Percentiles rank a stretch among this genome's conserved stretches.
phyloP scores from a whole-genome alignment of 2,329 filamentous ascomycete species.

The Claviceps maximensis region DNA sequence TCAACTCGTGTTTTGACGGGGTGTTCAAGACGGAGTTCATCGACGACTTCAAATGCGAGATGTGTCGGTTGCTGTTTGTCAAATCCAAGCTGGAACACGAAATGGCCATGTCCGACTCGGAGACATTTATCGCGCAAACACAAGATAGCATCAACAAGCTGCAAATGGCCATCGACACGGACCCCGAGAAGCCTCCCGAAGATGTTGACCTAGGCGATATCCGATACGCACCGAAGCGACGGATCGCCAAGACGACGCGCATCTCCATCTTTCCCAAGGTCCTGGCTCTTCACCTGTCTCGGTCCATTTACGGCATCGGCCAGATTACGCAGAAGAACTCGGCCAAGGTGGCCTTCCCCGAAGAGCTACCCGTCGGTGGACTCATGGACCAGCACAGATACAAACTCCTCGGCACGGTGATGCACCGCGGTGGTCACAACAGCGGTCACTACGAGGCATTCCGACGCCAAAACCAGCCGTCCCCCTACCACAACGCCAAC shows the following conservation, averaged over 20 bases:
- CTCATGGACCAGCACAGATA: constrained; percentile 68
- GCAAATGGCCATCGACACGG: constrained; percentile 54
- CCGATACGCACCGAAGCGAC: constrained; percentile 62
- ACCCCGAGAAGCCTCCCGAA: constrained; percentile 66
- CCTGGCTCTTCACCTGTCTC: constrained; percentile 79
- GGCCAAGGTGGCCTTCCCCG: constrained; percentile 86
- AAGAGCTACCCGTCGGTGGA: constrained; percentile 70
- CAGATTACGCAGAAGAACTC: constrained; percentile 80
- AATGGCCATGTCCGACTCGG: constrained; percentile 38
- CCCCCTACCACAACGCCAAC: constrained; percentile 72
- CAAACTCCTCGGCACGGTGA: constrained; percentile 74
- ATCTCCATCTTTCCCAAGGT: constrained; percentile 82
- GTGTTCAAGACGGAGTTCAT: constrained; percentile 93
- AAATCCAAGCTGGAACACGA: constrained; percentile 50
- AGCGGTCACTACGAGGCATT: constrained; percentile 98
- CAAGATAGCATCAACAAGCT: constrained; percentile 51
- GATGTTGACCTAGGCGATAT: constrained; percentile 63
- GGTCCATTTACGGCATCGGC: constrained; percentile 76
- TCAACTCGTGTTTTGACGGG: constrained; percentile 83
- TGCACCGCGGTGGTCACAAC: constrained; percentile 89
- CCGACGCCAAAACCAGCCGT: constrained; percentile 64
- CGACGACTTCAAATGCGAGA: constrained; percentile 92
- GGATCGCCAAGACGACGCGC: constrained; percentile 76
- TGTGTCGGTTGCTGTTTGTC: constrained; percentile 76
- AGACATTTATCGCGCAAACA: constrained; percentile 36